Evolutionary conservation across 148 eudicot genomes (phyloP), one percentile per base, ranked within the genome.

Genomic region (Suaeda aralocaspica): DNA sequence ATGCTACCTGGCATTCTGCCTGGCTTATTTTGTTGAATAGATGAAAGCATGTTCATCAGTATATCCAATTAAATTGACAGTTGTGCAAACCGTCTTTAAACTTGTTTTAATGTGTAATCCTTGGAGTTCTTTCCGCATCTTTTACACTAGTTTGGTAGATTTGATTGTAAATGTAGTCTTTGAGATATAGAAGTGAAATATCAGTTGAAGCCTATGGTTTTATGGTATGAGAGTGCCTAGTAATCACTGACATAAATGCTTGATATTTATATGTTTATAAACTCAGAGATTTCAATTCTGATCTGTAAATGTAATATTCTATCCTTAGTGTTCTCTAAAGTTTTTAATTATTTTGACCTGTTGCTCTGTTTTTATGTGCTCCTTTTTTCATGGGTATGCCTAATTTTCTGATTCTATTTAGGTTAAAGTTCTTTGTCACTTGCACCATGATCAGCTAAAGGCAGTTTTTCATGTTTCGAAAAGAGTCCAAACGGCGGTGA

Each of bases 401-500:
- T 62, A 21, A 9, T 28, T 67, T 39, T 73, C 60, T 77, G 61
- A 22, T 77, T 21, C 48, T 12, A 55, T 79, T 58, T 72, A 93
- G 99, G 90, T 94, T 49, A 87, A 88, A 70, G 77, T 94, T 76
- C 82, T 94, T 26, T 94, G 99, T 78, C 91, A 91, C 78, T 79
- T 94, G 81, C 97, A 94, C 79, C 99, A 94, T 76, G 97, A 94
- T 74, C 99, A 94, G 74, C 85, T 94, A 50, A 85, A 79, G 76
- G 85, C 96, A 52, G 93, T 85, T 53, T 91, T 94, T 80, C 99
- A 94, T 78, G 99, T 94, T 58, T 94, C 91, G 34, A 86, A 82
- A 80, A 83, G 88, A 59, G 71, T 94, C 21, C 82, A 96, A 79
- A 94, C 68, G 81, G 91, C 99, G 64, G 99, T 94, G 51, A 94